Percentiles rank a stretch among this genome's conserved stretches.
These are phyloP conservation scores for Vanilla planifolia DNA, from an alignment of 106 monocot species.

Conservation along the genomic window DNA sequence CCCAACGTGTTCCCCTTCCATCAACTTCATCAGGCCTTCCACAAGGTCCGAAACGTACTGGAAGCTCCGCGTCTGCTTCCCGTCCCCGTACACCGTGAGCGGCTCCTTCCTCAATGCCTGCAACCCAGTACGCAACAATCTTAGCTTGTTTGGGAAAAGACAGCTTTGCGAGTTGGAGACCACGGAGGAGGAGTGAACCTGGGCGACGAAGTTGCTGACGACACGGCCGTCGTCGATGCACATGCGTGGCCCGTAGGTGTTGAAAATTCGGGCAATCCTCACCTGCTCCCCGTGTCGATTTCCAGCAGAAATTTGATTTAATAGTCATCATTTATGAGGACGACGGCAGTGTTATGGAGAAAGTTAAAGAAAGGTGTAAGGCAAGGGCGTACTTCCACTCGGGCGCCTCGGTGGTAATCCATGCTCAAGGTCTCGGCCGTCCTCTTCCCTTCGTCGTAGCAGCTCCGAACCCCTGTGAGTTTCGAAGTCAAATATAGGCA, in stretches of 20 bases:
- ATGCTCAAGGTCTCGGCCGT: conserved; percentile 18
- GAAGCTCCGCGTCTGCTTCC: conserved; percentile 79
- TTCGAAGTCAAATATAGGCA: no score
- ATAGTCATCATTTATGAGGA: no score
- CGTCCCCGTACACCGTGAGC: conserved; percentile 71
- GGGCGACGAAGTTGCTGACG: conserved; percentile 94
- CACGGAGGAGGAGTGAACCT: conserved; percentile 41
- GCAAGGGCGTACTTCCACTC: conserved; percentile 9
- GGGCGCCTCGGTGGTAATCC: conserved; percentile 19
- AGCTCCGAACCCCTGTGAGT: conserved; percentile 11
- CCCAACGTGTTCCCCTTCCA: conserved; percentile 84
- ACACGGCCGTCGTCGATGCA: conserved; percentile 95
- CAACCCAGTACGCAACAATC: background rate
- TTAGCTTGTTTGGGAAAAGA: no score
- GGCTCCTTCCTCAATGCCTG: conserved; percentile 70
- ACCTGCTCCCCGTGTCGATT: conserved; percentile 29
- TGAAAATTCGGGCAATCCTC: conserved; percentile 91
- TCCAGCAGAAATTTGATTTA: no score
- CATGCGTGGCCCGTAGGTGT: conserved; percentile 97
- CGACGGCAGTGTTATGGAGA: no score
- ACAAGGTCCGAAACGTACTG: conserved; percentile 83
- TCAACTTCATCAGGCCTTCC: conserved; percentile 67
- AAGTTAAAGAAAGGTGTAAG: no score
- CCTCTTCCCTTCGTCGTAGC: conserved; percentile 17
- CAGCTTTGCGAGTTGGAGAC: no score